A percentile compares a stretch with the other conserved stretches of the same genome.
Evolutionary conservation across 2,329 filamentous ascomycete species (phyloP).

Genomic region (Claviceps spartinae): DNA sequence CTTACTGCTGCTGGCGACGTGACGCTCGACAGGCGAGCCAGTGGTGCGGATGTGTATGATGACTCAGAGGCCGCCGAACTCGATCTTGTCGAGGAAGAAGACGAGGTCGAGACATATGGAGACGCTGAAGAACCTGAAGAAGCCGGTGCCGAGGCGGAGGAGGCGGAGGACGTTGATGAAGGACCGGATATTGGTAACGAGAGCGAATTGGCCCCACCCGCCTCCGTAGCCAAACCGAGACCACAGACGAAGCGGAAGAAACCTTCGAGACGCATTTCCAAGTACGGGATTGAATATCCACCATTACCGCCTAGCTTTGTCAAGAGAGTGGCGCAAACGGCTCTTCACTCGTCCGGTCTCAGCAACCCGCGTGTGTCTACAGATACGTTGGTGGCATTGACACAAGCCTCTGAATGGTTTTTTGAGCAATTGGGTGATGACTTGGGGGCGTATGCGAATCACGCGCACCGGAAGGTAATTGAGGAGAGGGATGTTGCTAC

Average conservation of each 20-base stretch:
- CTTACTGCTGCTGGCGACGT: slow-evolving; percentile 4
- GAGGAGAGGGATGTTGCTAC: slow-evolving; percentile 73
- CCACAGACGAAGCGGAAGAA: slow-evolving; percentile 12
- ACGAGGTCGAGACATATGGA: not conserved
- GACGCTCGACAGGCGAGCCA: slow-evolving; percentile 4
- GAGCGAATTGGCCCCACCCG: not conserved
- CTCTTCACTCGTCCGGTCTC: slow-evolving; percentile 51
- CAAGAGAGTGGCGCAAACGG: slow-evolving; percentile 58
- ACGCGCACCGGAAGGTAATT: slow-evolving; percentile 73
- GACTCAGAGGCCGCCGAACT: not conserved
- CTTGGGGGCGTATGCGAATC: slow-evolving; percentile 62
- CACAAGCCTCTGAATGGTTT: slow-evolving; percentile 78
- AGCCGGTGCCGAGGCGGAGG: not conserved
- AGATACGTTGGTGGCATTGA: slow-evolving; percentile 60
- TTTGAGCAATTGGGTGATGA: slow-evolving; percentile 81
- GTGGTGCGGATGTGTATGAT: slow-evolving; percentile 1
- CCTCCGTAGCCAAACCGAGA: slow-evolving; percentile 1
- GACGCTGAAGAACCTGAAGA: not conserved
- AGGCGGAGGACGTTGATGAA: not conserved
- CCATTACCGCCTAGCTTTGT: slow-evolving; percentile 60
- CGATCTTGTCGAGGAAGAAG: not conserved
- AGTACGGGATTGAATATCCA: slow-evolving; percentile 62
- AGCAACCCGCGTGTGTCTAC: slow-evolving; percentile 57
- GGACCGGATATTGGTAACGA: not conserved
- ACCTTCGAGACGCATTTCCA: slow-evolving; percentile 41